phyloP scores from a whole-genome alignment of 148 eudicot genomes.

The Vaccinium myrtillus region DNA sequence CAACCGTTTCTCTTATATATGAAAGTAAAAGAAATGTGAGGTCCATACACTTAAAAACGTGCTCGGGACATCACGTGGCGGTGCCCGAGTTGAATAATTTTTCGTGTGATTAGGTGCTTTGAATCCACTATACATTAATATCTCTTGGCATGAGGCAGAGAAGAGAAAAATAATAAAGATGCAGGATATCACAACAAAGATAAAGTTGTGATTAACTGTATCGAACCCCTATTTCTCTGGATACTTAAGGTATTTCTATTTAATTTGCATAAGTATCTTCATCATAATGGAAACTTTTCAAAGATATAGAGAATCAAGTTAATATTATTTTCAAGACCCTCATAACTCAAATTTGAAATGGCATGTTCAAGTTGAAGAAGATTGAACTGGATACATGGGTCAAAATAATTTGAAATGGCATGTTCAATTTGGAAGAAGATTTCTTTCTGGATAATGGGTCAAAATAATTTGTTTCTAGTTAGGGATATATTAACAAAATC shows the following conservation, averaged over 20 bases:
- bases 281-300: not conserved
- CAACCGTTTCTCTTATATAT: not conserved
- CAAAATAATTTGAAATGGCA: not conserved
- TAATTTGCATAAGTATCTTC: not conserved
- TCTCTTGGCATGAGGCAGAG: too few relatives aligned
- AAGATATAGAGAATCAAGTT: not conserved
- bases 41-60: too few relatives aligned
- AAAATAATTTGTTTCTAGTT: not conserved
- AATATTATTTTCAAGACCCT: not conserved
- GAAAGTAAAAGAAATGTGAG: too few relatives aligned
- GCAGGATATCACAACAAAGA: too few relatives aligned
- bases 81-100: too few relatives aligned
- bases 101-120: not conserved
- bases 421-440: conserved; percentile 3
- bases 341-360: not conserved
- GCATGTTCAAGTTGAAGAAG: conserved; percentile 4
- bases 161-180: too few relatives aligned
- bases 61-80: too few relatives aligned
- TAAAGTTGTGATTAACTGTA: too few relatives aligned
- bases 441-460: not conserved
- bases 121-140: not conserved
- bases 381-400: not conserved
- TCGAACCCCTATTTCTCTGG: too few relatives aligned
- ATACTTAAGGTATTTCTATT: not conserved
- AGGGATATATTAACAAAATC: not conserved